Evolutionary conservation across 2,329 filamentous ascomycete genomes (phyloP).

Genomic region (Exophiala lecanii-corni): DNA sequence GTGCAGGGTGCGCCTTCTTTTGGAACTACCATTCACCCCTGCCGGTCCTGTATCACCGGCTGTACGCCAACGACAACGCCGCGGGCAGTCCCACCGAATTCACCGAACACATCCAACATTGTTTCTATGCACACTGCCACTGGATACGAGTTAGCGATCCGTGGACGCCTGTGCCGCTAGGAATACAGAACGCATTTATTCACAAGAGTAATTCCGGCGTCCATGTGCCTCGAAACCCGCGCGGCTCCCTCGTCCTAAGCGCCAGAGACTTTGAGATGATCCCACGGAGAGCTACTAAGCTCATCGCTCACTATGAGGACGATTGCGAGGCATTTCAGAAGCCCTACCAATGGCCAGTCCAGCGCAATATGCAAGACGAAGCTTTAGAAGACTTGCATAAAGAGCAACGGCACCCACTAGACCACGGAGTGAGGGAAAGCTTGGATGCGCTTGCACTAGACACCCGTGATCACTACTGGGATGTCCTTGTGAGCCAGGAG

Average conservation of each 20-base stretch:
- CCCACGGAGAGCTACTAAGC: not conserved
- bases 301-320: slow-evolving; percentile 1
- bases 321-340: slow-evolving; percentile 4
- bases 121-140: slow-evolving; percentile 12
- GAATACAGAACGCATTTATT: not conserved
- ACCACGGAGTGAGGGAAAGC: not conserved
- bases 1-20: slow-evolving; percentile 14
- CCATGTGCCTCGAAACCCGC: not conserved
- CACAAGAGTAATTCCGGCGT: not conserved
- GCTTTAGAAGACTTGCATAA: not conserved
- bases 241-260: not conserved
- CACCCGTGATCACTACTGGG: slow-evolving; percentile 7
- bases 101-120: slow-evolving; percentile 7
- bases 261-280: slow-evolving; percentile 9
- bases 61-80: slow-evolving; percentile 6
- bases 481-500: slow-evolving; percentile 13
- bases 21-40: slow-evolving; percentile 19
- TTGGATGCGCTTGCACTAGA: not conserved
- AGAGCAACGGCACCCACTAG: not conserved
- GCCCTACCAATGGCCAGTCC: slow-evolving; percentile 7
- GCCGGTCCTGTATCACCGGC: slow-evolving; percentile 12
- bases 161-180: not conserved
- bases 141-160: slow-evolving; percentile 9
- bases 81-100: slow-evolving; percentile 7
- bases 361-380: not conserved